Percentiles rank a stretch among this genome's conserved stretches.
These are phyloP conservation scores for Rhynchosporium secalis DNA, from an alignment of 2,329 filamentous ascomycete genomes.

Conservation along the genomic window DNA sequence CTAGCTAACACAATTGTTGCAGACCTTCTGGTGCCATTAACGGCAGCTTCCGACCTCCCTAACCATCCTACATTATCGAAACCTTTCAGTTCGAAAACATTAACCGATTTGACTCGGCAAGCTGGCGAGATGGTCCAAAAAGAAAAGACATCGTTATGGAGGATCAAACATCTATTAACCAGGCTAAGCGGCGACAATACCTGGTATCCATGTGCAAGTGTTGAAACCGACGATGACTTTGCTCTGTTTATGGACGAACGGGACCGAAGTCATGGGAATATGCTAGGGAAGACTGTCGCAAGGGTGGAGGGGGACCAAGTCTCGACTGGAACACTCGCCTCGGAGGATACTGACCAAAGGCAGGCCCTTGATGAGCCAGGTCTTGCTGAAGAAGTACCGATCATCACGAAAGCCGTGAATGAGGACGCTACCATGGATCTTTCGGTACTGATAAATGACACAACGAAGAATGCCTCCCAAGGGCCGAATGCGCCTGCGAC, in stretches of 20 bases:
- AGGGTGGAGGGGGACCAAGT: conserved; percentile 34
- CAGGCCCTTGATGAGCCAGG: conserved; percentile 22
- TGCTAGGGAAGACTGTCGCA: conserved; percentile 26
- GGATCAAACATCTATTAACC: conserved; percentile 71
- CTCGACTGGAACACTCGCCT: conserved; percentile 33
- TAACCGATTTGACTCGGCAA: conserved; percentile 70
- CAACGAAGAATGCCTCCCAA: background rate
- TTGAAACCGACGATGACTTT: conserved; percentile 57
- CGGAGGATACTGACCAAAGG: conserved; percentile 28
- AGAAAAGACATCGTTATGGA: conserved; percentile 72
- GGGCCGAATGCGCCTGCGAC: background rate
- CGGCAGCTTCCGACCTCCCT: conserved; percentile 71
- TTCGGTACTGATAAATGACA: background rate
- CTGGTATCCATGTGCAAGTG: conserved; percentile 61
- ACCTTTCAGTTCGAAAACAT: conserved; percentile 71
- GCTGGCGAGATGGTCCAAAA: conserved; percentile 71
- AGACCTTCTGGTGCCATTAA: conserved; percentile 76
- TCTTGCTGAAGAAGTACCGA: background rate
- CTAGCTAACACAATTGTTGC: conserved; percentile 38
- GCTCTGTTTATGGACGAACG: conserved; percentile 47
- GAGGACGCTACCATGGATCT: conserved; percentile 2
- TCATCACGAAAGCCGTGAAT: conserved; percentile 1
- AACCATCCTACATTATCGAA: conserved; percentile 72
- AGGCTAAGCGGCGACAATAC: conserved; percentile 73
- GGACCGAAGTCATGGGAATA: conserved; percentile 29